These are phyloP conservation scores for Euclidium syriacum DNA, from an alignment of 345 rosid species.

Conservation along the genomic window DNA sequence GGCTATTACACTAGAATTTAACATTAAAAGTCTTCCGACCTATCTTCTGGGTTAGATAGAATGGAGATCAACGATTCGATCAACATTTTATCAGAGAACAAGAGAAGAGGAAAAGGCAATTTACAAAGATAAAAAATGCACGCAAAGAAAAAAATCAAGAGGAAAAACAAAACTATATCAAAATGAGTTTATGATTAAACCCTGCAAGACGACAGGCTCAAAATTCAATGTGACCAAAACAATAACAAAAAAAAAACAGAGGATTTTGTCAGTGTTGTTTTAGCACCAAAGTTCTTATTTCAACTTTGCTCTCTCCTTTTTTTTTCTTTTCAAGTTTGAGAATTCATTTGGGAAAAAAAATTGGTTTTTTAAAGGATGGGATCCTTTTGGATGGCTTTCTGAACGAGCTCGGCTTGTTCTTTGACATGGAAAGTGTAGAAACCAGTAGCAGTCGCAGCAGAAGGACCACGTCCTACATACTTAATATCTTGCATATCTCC, in stretches of 20 bases:
- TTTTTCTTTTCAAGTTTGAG: neutral
- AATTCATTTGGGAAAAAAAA: neutral
- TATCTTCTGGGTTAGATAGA: too few relatives aligned
- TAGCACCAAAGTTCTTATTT: constrained; percentile 26
- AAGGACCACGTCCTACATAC: constrained; percentile 65
- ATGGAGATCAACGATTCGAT: too few relatives aligned
- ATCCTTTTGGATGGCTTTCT: constrained; percentile 46
- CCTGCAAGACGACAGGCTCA: constrained; percentile 22
- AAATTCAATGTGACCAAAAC: constrained; percentile 16
- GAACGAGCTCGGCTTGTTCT: constrained; percentile 53
- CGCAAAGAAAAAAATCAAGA: neutral
- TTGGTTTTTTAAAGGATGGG: constrained; percentile 30
- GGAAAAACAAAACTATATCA: constrained; percentile 1
- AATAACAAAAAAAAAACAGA: constrained; percentile 17
- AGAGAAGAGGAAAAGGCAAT: neutral
- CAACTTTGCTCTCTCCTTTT: constrained; percentile 13
- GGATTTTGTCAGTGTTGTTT: constrained; percentile 20
- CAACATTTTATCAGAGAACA: too few relatives aligned
- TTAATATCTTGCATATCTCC: constrained; percentile 58
- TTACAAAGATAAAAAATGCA: constrained; percentile 1
- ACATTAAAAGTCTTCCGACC: too few relatives aligned
- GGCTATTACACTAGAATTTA: too few relatives aligned
- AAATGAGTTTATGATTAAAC: constrained; percentile 6
- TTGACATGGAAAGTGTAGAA: constrained; percentile 50
- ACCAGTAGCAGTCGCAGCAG: constrained; percentile 73